These are phyloP conservation scores for Rheum nobile DNA, from an alignment of 148 eudicot genomes.

Conservation along the genomic window DNA sequence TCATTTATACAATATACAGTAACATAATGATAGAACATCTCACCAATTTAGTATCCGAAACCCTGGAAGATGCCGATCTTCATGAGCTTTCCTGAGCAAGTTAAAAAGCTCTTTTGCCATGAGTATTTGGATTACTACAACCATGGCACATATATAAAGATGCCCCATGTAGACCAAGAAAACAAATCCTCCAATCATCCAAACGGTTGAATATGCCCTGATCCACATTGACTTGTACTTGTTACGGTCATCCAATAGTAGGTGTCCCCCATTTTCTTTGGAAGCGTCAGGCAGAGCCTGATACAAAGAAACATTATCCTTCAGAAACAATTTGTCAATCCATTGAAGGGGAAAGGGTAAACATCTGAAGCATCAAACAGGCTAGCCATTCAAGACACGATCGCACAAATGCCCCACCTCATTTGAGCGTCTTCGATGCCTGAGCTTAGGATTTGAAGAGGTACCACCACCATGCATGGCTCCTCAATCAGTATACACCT, in stretches of 20 bases:
- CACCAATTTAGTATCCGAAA: conserved; percentile 73
- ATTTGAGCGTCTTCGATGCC: conserved; percentile 9
- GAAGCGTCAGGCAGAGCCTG: conserved; percentile 43
- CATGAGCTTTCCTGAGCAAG: conserved; percentile 53
- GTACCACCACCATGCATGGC: neutral
- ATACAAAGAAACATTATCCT: too few species aligned
- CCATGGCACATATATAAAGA: conserved; percentile 79
- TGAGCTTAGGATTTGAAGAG: conserved; percentile 5
- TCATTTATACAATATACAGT: too few species aligned
- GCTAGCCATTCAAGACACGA: neutral
- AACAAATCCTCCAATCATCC: conserved; percentile 70
- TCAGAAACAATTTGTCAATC: too few species aligned
- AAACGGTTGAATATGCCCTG: conserved; percentile 55
- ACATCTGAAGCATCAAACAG: neutral
- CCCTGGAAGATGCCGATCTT: conserved; percentile 71
- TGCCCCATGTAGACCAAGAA: conserved; percentile 69
- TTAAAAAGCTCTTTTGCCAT: conserved; percentile 73
- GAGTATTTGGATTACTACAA: conserved; percentile 67
- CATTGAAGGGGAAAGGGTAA: neutral
- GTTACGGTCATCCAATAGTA: conserved; percentile 56
- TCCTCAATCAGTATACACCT: too few species aligned
- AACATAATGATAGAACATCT: conserved; percentile 1
- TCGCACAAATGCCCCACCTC: neutral
- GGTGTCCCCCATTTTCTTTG: conserved; percentile 44
- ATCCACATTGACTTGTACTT: conserved; percentile 81